Base-by-base conservation (phyloP, 176 grass and related monocot genomes). In the Saccharum spontaneum region DNA sequence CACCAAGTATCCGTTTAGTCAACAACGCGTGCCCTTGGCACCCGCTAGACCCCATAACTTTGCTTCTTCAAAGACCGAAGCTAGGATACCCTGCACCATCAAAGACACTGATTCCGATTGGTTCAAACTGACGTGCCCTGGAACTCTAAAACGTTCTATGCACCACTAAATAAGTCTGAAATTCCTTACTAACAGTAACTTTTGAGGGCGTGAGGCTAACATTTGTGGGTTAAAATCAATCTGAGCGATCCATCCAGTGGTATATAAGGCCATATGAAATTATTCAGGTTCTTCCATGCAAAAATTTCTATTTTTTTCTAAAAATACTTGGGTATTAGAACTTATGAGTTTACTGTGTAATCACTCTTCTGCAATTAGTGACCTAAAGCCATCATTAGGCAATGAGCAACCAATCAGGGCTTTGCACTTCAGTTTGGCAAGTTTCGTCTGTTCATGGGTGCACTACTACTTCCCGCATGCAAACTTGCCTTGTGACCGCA, bases 381-480 rank as follows among this genome's bases (percentile, higher is more conserved):
- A 69, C 5, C 3, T 71, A 76, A 75, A 71, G 37, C 34, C 30
- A 49, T 64, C 80, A 52, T 61, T 82, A 82, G 62, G 23, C 24
- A 46, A 59, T 69, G 37, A 59, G 20, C 4, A 73, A 83, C 26
- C 73, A 82, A 77, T 70, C 24, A 69, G 38, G 7, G 48, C 11
- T 66, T 69, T 18, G 39, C 17, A 61, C 44, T 67, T 75, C 57
- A 66, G 63, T 68, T 49, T 82, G 37, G 46, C 79, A 76, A 82
- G 49, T 82, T 82, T 81, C 46, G 18, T 76, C 16, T 24, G 46
- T 69, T 69, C 71, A 76, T 69, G 44, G 48, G 38, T 77, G 86
- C 39, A 38, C 48, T 37, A 76, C 12, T 74, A 69, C 8, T 60
- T 76, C 86, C 63, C 2, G 15, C 76, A 62, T 5, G 5, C 22